Conservation (phyloP, 345 rosid genomes). For the Aquilaria malaccensis region DNA sequence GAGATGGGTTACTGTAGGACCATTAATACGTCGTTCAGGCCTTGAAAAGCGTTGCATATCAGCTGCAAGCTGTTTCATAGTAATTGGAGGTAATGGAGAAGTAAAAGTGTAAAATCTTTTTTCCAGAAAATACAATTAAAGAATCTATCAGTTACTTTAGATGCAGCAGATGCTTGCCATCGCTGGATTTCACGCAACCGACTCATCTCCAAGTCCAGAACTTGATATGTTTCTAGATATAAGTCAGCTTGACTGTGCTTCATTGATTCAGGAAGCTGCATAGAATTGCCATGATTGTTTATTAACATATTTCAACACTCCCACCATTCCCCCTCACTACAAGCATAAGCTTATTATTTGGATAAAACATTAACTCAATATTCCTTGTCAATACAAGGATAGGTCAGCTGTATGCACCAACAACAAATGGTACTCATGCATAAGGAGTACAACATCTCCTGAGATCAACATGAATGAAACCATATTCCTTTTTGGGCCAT, state of each 20-base stretch:
- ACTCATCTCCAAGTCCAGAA: constrained; percentile 98
- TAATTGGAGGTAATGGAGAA: constrained; percentile 16
- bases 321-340: constrained; percentile 1
- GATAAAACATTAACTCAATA: too few relatives aligned
- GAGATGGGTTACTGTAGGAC: constrained; percentile 91
- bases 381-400: too few relatives aligned
- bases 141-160: constrained; percentile 44
- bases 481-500: too few relatives aligned
- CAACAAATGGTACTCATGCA: neutral
- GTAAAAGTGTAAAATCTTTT: constrained; percentile 1
- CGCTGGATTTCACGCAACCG: constrained; percentile 93
- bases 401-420: too few relatives aligned
- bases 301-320: neutral
- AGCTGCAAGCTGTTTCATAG: constrained; percentile 75
- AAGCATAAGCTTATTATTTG: neutral
- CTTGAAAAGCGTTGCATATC: constrained; percentile 99
- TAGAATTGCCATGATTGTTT: neutral
- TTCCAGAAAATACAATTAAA: constrained; percentile 3
- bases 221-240: constrained; percentile 97
- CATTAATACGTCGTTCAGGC: constrained; percentile 95
- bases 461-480: too few relatives aligned
- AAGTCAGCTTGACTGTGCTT: constrained; percentile 97
- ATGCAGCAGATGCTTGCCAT: constrained; percentile 93
- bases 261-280: constrained; percentile 97
- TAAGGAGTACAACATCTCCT: neutral